Conservation (phyloP, 139 green algal genomes). For the Diplosphaera chodatii region DNA sequence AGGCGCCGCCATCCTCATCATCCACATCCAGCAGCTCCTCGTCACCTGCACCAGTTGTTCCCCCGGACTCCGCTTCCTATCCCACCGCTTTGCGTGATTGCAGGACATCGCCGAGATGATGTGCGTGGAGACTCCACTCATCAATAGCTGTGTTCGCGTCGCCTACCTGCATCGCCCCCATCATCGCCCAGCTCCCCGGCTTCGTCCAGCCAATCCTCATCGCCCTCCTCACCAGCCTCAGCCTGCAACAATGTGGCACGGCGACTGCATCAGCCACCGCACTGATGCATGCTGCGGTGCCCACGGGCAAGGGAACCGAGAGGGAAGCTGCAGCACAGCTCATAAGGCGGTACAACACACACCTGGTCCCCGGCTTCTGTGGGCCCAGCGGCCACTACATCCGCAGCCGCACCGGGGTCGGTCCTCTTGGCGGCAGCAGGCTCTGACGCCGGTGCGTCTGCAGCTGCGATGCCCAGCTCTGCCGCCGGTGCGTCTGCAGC, state of each 20-base stretch:
- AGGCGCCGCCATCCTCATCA: slow-evolving; percentile 5
- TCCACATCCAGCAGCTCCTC: not conserved
- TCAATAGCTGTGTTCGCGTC: not conserved
- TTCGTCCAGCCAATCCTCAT: slow-evolving; percentile 4
- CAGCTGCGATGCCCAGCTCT: not conserved
- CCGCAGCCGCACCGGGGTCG: too few relatives aligned
- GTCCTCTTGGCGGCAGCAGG: not conserved
- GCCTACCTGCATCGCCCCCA: not conserved
- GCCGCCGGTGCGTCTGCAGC: not conserved
- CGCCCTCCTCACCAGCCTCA: not conserved
- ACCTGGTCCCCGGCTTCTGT: not conserved
- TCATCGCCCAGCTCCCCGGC: not conserved
- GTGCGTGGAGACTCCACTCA: not conserved
- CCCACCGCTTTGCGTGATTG: too few relatives aligned
- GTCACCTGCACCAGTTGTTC: not conserved
- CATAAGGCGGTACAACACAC: too few relatives aligned
- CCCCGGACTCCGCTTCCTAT: too few relatives aligned
- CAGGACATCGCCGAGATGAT: not conserved
- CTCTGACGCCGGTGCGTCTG: not conserved
- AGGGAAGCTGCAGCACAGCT: too few relatives aligned
- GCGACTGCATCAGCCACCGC: too few relatives aligned
- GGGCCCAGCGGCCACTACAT: not conserved
- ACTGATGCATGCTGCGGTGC: too few relatives aligned
- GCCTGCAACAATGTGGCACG: not conserved
- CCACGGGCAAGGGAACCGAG: too few relatives aligned